Base-by-base conservation (phyloP, 2,329 filamentous ascomycete genomes). In the Cryphonectria naterciae region DNA sequence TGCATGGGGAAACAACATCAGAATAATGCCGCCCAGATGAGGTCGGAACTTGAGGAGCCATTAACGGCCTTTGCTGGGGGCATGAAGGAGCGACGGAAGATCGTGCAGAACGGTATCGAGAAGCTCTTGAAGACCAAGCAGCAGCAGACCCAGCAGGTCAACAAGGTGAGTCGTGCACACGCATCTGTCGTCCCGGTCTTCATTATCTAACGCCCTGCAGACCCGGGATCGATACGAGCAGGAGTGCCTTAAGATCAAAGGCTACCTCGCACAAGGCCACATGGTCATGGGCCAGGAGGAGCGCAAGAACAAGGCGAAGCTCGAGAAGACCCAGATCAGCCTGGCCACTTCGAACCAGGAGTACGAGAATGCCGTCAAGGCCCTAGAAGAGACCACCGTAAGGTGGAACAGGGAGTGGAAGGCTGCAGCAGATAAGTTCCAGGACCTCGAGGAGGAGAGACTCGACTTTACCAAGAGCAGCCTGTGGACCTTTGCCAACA, bases 261-360 rank as follows among this genome's bases (percentile, higher is more conserved):
- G 96, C 54, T 99, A 99, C 78, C 89, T 99, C 5, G 96, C 97
- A 4, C 96, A 99, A 81, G 96, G 96, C 13, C 97, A 99, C 80
- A 99, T 99, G 96, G 96, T 99, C 70, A 99, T 99, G 96, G 96
- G 96, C 19, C 96, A 99, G 77, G 96, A 99, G 80, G 96, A 99
- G 84, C 90, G 96, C 39, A 98, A 97, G 83, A 99, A 99, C 82
- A 99, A 99, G 83, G 95, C 95, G 32, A 98, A 97, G 82, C 88
- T 99, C 60, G 96, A 99, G 81, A 99, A 99, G 87, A 98, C 96
- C 1, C 96, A 99, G 80, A 96, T 98, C 76, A 97, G 95, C 77
- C 88, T 99, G 71, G 95, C 95, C 0, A 91, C 91, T 10, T 95
- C 95, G 72, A 98, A 97, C 81, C 91, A 90, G 61, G 96, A 98